Conservation (phyloP, 495 filamentous ascomycete species). For the Cryomyces minteri region DNA sequence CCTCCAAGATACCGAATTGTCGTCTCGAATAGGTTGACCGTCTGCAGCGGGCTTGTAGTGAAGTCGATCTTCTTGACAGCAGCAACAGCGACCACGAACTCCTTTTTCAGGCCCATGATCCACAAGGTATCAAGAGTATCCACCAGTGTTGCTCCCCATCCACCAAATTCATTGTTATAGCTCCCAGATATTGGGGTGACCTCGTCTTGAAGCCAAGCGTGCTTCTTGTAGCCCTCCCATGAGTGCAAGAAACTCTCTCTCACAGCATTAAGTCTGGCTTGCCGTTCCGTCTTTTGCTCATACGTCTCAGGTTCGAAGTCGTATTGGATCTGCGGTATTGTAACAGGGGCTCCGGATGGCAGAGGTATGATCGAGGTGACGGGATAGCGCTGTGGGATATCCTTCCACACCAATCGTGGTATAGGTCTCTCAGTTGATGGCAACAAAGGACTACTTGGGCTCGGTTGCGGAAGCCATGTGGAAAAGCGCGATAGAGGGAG, state of each 20-base stretch:
- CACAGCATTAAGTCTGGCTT: conserved; percentile 36
- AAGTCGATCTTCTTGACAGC: conserved; percentile 20
- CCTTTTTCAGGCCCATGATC: conserved; percentile 22
- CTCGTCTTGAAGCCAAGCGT: conserved; percentile 71
- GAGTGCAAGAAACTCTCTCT: conserved; percentile 47
- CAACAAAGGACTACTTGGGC: not conserved
- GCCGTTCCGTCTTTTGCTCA: conserved; percentile 17
- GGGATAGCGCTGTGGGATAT: conserved; percentile 7
- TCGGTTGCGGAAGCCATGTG: too few species aligned
- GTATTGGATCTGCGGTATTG: conserved; percentile 9
- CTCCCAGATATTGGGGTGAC: conserved; percentile 43
- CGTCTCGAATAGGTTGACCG: conserved; percentile 30
- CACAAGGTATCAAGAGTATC: conserved; percentile 19
- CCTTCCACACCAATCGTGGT: conserved; percentile 3
- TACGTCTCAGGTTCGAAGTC: conserved; percentile 29
- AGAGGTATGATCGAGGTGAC: conserved; percentile 4
- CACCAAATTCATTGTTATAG: conserved; percentile 21
- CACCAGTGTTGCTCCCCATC: conserved; percentile 21
- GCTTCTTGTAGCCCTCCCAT: conserved; percentile 57
- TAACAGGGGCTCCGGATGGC: conserved; percentile 2
- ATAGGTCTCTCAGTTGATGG: conserved; percentile 6
- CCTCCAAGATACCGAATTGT: conserved; percentile 33
- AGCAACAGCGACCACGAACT: conserved; percentile 17
- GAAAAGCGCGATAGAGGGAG: too few species aligned
- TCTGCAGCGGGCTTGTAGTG: conserved; percentile 6